Evolutionary conservation across 257 asterid genomes (phyloP).

Genomic region (Gentiana straminea): DNA sequence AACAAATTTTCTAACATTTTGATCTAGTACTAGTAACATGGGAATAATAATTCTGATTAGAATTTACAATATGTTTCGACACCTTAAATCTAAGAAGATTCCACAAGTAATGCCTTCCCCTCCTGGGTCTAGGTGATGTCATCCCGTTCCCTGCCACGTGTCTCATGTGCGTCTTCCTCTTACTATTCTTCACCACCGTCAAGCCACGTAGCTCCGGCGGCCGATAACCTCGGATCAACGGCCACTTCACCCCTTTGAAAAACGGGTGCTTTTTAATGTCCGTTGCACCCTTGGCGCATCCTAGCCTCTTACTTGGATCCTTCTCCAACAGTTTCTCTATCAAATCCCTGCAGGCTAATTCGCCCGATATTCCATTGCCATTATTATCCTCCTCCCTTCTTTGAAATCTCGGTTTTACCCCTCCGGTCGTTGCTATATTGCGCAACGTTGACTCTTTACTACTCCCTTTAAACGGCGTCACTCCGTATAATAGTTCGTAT

Average conservation of each 20-base stretch:
- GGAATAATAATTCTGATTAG: constrained; percentile 56
- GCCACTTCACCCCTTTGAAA: constrained; percentile 83
- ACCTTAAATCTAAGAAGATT: constrained; percentile 42
- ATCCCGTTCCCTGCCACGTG: constrained; percentile 34
- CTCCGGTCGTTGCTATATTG: constrained; percentile 67
- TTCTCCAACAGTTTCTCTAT: constrained; percentile 64
- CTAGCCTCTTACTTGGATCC: constrained; percentile 71
- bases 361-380: constrained; percentile 19
- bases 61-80: constrained; percentile 39
- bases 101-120: constrained; percentile 66
- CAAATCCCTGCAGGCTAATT: constrained; percentile 42
- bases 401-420: constrained; percentile 36
- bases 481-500: constrained; percentile 54
- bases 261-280: constrained; percentile 91
- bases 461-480: constrained; percentile 76
- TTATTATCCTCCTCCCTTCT: constrained; percentile 22
- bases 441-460: constrained; percentile 88
- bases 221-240: constrained; percentile 63
- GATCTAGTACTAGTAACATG: constrained; percentile 19
- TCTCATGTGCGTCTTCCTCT: constrained; percentile 36
- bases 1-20: constrained; percentile 23
- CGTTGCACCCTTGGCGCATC: constrained; percentile 80
- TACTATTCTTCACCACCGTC: constrained; percentile 44
- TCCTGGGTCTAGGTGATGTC: constrained; percentile 34
- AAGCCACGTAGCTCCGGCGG: constrained; percentile 83